Evolutionary conservation across 371 early-diverging fungal genomes (phyloP), one percentile per base, ranked within the genome.

Genomic region (Apophysomyces trapeziformis): DNA sequence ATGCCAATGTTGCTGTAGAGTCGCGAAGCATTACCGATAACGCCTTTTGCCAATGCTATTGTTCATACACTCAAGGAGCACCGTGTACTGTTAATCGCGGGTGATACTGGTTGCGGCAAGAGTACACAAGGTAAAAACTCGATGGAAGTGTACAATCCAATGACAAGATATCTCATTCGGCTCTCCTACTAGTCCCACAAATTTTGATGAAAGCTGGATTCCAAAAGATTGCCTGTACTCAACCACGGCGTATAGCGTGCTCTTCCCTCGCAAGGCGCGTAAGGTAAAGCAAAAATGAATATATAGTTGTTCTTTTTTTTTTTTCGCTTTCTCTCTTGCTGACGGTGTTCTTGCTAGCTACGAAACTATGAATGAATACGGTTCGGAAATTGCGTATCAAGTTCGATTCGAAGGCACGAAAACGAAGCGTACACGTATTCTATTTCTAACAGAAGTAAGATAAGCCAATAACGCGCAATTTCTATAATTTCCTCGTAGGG

Each of bases 191-290:
- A 78, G 91, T 93, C 4, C 93, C 93, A 8, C 92, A 94, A 65
- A 92, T 90, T 67, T 77, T 93, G 21, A 72, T 89, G 67, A 88
- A 87, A 46, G 89, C 88, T 14, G 91, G 91, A 0, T 89, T 85
- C 60, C 73, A 78, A 38, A 85, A 87, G 56, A 91, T 99, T 57
- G 89, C 94, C 4, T 92, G 96, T 77, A 98, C 99, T 1, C 97
- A 98, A 71, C 98, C 98, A 5, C 85, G 98, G 14, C 85, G 97
- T 45, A 92, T 97, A 66, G 96, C 98, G 0, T 93, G 96, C 54
- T 91, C 88, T 38, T 89, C 93, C 12, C 85, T 99, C n/a, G 95
- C 96, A 5, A 70, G 86, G 60, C 90, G 95, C 64, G 94, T 94
- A 0, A 83, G 74, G 77, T 84, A 78, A 60, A 64, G 57, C 59